Evolutionary conservation across 192 early-diverging fungal species (phyloP).

Genomic region (Cetraspora pellucida): DNA sequence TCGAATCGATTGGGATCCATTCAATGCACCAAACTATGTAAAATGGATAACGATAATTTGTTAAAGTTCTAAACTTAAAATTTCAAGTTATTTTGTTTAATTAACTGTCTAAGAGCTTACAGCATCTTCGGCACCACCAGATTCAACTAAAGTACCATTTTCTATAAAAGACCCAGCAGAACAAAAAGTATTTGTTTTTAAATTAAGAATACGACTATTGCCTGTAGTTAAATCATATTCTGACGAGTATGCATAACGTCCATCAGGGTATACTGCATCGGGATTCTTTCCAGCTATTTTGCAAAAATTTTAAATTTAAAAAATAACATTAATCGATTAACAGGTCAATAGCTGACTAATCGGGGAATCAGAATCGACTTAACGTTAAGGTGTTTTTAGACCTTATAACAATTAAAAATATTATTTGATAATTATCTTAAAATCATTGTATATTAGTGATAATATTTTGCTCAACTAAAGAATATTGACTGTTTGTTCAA

Average conservation of each 20-base stretch:
- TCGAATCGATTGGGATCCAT: slow-evolving; percentile 49
- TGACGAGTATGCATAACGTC: slow-evolving; percentile 46
- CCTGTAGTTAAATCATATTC: slow-evolving; percentile 55
- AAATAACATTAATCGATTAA: too few relatives aligned
- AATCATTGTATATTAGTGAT: too few relatives aligned
- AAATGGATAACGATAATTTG: too few relatives aligned
- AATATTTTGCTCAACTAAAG: too few relatives aligned
- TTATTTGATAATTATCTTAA: too few relatives aligned
- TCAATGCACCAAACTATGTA: background rate
- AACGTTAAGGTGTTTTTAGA: too few relatives aligned
- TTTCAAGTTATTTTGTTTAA: too few relatives aligned
- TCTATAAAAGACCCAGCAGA: slow-evolving; percentile 58
- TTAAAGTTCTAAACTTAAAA: too few relatives aligned
- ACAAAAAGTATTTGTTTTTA: slow-evolving; percentile 60
- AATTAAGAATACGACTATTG: slow-evolving; percentile 45
- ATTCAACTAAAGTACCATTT: slow-evolving; percentile 57
- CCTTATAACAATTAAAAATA: background rate
- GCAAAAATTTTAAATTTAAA: background rate
- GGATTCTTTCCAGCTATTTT: slow-evolving; percentile 49
- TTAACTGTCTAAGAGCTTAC: background rate
- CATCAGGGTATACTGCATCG: slow-evolving; percentile 52
- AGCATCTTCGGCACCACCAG: slow-evolving; percentile 50
- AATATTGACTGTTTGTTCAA: too few relatives aligned
- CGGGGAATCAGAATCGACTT: too few relatives aligned
- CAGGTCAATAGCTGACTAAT: too few relatives aligned